These are phyloP conservation scores for Hanseniaspora vineae DNA, from an alignment of 805 yeast species.

Conservation along the genomic window DNA sequence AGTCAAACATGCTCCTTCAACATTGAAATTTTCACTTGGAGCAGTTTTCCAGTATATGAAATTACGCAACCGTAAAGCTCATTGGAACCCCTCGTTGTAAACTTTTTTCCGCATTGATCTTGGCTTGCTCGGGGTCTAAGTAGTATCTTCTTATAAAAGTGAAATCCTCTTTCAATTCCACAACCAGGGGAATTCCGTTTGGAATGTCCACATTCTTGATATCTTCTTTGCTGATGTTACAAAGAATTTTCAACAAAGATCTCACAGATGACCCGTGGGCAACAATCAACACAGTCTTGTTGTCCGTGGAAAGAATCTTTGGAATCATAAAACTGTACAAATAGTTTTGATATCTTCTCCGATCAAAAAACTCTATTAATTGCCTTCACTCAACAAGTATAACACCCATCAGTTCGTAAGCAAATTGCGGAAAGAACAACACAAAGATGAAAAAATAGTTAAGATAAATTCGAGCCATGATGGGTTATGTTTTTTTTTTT, in stretches of 20 bases:
- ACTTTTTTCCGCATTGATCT: slow-evolving; percentile 69
- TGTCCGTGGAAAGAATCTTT: slow-evolving; percentile 32
- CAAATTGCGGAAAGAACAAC: too few species aligned
- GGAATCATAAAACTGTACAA: slow-evolving; percentile 34
- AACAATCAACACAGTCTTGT: slow-evolving; percentile 50
- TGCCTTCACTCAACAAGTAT: too few species aligned
- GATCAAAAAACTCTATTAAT: too few species aligned
- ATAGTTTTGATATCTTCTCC: slow-evolving; percentile 39
- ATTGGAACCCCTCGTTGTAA: slow-evolving; percentile 49
- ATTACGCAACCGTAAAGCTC: neutral
- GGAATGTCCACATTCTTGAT: slow-evolving; percentile 70
- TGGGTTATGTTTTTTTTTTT: too few species aligned
- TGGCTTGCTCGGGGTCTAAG: slow-evolving; percentile 71
- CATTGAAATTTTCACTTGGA: too few species aligned
- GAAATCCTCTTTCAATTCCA: slow-evolving; percentile 38
- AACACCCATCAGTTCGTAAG: too few species aligned
- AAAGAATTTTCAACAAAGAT: slow-evolving; percentile 57
- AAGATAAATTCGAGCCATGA: too few species aligned
- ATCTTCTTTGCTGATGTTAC: slow-evolving; percentile 49
- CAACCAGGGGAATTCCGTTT: slow-evolving; percentile 68
- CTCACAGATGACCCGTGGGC: slow-evolving; percentile 79
- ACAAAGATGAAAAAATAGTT: too few species aligned
- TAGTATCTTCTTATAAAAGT: slow-evolving; percentile 43
- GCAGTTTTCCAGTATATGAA: too few species aligned
- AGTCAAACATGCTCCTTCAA: too few species aligned